Evolutionary conservation across 768 basidiomycete species (phyloP).

Genomic region (Cystoderma amianthinum): DNA sequence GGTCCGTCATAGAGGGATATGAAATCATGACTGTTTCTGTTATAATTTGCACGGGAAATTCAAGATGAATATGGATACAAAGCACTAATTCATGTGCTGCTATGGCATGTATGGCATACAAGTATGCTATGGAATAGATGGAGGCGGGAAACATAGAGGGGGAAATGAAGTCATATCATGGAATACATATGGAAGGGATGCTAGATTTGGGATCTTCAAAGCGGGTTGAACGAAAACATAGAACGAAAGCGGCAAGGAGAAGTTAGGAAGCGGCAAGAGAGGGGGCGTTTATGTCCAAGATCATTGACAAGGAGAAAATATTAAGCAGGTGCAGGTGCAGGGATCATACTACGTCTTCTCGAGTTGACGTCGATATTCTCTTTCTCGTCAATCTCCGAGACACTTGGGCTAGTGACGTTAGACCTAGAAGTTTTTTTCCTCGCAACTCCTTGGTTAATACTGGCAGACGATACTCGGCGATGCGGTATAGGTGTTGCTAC

Average conservation of each 20-base stretch:
- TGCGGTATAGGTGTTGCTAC: slow-evolving; percentile 24
- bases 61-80: no score
- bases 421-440: slow-evolving; percentile 24
- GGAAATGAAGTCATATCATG: background rate
- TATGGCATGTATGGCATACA: no score
- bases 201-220: background rate
- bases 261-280: slow-evolving; percentile 1
- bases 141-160: background rate
- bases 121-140: background rate
- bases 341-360: slow-evolving; percentile 22
- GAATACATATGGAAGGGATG: background rate
- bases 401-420: slow-evolving; percentile 25
- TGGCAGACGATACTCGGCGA: slow-evolving; percentile 24
- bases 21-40: no score
- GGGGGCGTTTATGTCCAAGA: background rate
- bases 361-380: slow-evolving; percentile 39
- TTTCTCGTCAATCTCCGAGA: slow-evolving; percentile 46
- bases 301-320: background rate
- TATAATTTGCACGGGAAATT: no score
- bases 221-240: background rate
- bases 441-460: slow-evolving; percentile 21
- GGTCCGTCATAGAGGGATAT: no score
- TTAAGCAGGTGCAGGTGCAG: slow-evolving; percentile 20
- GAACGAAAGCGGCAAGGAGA: slow-evolving; percentile 2
- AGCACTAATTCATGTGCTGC: no score